A percentile compares a stretch with the other conserved stretches of the same genome.
Conservation (phyloP, 2,329 filamentous ascomycete genomes). For the Botrytis fabae region DNA sequence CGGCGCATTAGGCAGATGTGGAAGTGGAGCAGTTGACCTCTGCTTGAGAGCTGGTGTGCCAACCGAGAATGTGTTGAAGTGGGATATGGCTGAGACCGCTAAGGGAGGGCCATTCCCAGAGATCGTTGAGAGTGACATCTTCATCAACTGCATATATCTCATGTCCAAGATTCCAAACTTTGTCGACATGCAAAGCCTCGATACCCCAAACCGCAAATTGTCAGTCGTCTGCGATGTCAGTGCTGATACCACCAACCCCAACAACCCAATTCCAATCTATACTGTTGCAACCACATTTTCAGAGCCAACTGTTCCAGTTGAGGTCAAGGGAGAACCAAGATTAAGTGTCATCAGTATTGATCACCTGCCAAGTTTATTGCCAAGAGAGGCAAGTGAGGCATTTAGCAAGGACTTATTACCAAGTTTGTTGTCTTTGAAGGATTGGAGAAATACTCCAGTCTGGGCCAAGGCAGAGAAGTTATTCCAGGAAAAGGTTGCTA, state of each 20-base stretch:
- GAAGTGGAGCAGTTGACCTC: slow-evolving; percentile 79
- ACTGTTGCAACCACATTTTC: slow-evolving; percentile 81
- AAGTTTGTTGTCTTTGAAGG: slow-evolving; percentile 73
- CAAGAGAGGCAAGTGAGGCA: slow-evolving; percentile 82
- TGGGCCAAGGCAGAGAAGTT: slow-evolving; percentile 84
- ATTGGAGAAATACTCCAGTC: slow-evolving; percentile 70
- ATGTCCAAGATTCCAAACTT: slow-evolving; percentile 77
- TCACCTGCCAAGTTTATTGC: slow-evolving; percentile 79
- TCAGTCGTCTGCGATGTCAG: slow-evolving; percentile 79
- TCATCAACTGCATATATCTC: slow-evolving; percentile 90
- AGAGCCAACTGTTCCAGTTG: slow-evolving; percentile 79
- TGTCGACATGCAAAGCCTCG: slow-evolving; percentile 69
- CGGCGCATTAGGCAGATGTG: slow-evolving; percentile 80
- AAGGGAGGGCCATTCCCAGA: slow-evolving; percentile 72
- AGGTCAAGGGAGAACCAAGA: slow-evolving; percentile 53
- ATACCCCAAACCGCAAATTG: slow-evolving; percentile 68
- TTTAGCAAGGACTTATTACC: slow-evolving; percentile 80
- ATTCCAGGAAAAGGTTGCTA: slow-evolving; percentile 78
- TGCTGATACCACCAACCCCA: slow-evolving; percentile 71
- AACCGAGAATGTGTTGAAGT: slow-evolving; percentile 63
- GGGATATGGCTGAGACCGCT: slow-evolving; percentile 77
- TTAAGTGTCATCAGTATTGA: slow-evolving; percentile 86
- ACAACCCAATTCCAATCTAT: slow-evolving; percentile 75
- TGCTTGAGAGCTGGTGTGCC: slow-evolving; percentile 73
- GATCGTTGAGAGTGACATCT: slow-evolving; percentile 73